phyloP scores from a whole-genome alignment of 2,329 filamentous ascomycete species.

The Beauveria scarabaeidicola region DNA sequence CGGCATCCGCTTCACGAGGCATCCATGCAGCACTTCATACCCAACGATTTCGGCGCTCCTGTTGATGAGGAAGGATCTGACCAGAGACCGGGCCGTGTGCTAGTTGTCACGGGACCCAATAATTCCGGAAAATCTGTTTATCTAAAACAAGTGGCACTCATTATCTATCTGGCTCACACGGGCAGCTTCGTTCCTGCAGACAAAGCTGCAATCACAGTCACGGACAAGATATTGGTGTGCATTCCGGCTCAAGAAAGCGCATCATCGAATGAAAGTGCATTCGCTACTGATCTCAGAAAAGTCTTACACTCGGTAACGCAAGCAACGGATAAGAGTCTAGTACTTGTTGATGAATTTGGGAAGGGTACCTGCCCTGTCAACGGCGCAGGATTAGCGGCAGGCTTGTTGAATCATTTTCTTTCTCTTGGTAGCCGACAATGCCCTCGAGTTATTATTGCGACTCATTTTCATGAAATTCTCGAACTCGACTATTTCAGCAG shows the following conservation, averaged over 20 bases:
- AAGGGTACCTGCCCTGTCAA: conserved; percentile 53
- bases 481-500: conserved; percentile 49
- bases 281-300: conserved; percentile 77
- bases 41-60: conserved; percentile 67
- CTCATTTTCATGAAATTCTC: conserved; percentile 65
- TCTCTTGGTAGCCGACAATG: conserved; percentile 29
- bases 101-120: conserved; percentile 87
- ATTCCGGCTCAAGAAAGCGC: conserved; percentile 66
- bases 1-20: conserved; percentile 83
- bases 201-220: conserved; percentile 69
- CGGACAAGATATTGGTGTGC: conserved; percentile 85
- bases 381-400: conserved; percentile 50
- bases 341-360: conserved; percentile 90
- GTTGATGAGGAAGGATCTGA: not conserved
- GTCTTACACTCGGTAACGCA: conserved; percentile 67
- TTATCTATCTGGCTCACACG: conserved; percentile 86
- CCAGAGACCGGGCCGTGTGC: conserved; percentile 44
- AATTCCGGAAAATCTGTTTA: conserved; percentile 96
- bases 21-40: conserved; percentile 68
- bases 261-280: conserved; percentile 51
- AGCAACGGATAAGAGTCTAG: conserved; percentile 65
- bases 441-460: conserved; percentile 53
- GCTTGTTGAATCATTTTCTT: conserved; percentile 49
- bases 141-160: conserved; percentile 84
- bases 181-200: conserved; percentile 86